These are phyloP conservation scores for Melastoma candidum DNA, from an alignment of 441 rosid genomes.

Conservation along the genomic window DNA sequence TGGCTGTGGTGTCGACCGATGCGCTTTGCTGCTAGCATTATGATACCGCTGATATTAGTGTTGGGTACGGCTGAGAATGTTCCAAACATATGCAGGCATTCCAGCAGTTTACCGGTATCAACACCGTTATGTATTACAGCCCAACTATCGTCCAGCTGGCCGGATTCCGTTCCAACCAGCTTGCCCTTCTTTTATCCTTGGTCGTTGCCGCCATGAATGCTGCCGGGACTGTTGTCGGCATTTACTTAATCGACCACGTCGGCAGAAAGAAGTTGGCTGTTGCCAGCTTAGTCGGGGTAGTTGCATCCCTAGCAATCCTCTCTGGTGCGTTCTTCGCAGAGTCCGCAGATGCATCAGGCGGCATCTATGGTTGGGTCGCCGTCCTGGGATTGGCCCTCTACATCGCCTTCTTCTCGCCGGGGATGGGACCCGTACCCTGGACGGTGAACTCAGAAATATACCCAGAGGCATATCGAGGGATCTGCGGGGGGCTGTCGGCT, in stretches of 20 bases:
- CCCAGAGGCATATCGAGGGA: constrained; percentile 74
- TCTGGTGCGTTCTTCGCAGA: constrained; percentile 51
- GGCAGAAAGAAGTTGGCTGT: constrained; percentile 74
- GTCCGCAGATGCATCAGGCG: constrained; percentile 29
- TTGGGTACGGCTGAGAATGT: background rate
- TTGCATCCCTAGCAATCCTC: constrained; percentile 53
- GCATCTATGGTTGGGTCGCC: constrained; percentile 59
- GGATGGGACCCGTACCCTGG: constrained; percentile 99
- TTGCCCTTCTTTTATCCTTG: constrained; percentile 71
- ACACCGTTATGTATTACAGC: constrained; percentile 94
- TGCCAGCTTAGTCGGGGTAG: constrained; percentile 65
- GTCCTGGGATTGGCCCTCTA: constrained; percentile 62
- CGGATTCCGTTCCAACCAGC: constrained; percentile 70
- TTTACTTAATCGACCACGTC: constrained; percentile 65
- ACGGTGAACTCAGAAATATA: constrained; percentile 85
- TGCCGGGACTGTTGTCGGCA: constrained; percentile 69
- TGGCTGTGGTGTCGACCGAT: too few relatives aligned
- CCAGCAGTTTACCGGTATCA: constrained; percentile 87
- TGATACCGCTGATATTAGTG: background rate
- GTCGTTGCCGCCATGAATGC: constrained; percentile 79
- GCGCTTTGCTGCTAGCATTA: too few relatives aligned
- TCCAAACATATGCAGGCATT: constrained; percentile 49
- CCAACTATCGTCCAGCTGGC: constrained; percentile 95
- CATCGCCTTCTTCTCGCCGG: constrained; percentile 80
- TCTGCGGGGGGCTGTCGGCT: constrained; percentile 93